Base-by-base conservation (phyloP, 371 early-diverging fungal species). In the Mortierella polycephala region DNA sequence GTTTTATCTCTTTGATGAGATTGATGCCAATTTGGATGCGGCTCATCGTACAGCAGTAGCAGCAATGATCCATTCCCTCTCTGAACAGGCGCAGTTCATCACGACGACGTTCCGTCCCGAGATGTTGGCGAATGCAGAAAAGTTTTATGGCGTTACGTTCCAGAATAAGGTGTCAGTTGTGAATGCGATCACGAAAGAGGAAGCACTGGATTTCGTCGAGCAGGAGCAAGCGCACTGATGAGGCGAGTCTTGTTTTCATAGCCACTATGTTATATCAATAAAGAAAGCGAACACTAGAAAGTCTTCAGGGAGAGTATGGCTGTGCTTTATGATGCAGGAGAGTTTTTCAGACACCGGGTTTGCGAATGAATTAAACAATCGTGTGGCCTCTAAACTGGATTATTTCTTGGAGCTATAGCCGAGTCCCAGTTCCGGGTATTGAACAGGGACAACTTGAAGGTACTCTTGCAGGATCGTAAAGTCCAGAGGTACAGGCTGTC, bases 1-100 rank as follows among this genome's bases (percentile, higher is more conserved):
- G 6, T 99, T 99, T 82, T 99, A 99, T 83, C 86, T 99, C 68
- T 99, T 99, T 91, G 99, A 99, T 87, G 99, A 99, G 87, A 98
- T 99, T 84, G 99, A 99, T 88, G 99, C 99, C 41, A 99, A 98
- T 64, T 85, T 99, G 41, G 99, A 99, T 85, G 95, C 97, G 13
- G 96, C 93, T 64, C 96, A 99, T 75, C 90, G 99, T 42, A 92
- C 94, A 0, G 92, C 97, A 6, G 96, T 99, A 18, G 99, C 99
- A 30, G 89, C 87, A 44, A 95, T 98, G 97, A 93, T 99, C 67
- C 92, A 96, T 69, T 90, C 89, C 58, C 89, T 97, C 59, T 88
- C 93, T 46, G 86, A 90, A n/a, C 83, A 88, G 37, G 98, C 95
- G 10, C 99, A 99, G 82, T 99, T 99, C 73, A 96, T 98, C 70